Conservation (phyloP, 2,329 filamentous ascomycete species). For the Phoma sp. region DNA sequence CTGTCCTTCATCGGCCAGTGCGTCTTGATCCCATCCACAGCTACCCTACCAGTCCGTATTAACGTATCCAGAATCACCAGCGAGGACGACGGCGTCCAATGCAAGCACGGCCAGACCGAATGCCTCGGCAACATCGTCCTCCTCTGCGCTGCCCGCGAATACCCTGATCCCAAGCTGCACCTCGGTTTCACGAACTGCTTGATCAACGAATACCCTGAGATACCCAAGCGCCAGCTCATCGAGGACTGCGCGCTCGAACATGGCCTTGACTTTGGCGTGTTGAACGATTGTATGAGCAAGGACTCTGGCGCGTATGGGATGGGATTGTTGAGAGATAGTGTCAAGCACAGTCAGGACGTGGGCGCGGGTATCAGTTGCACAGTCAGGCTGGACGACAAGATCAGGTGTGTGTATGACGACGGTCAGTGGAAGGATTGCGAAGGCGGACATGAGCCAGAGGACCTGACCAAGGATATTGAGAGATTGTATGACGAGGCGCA, state of each 20-base stretch:
- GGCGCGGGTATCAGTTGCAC: constrained; percentile 57
- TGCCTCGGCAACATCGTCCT: constrained; percentile 95
- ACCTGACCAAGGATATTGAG: constrained; percentile 79
- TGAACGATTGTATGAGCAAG: constrained; percentile 81
- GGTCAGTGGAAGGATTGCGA: constrained; percentile 82
- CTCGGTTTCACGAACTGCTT: constrained; percentile 95
- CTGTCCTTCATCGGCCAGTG: constrained; percentile 88
- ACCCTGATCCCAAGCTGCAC: constrained; percentile 83
- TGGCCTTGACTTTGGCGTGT: constrained; percentile 77
- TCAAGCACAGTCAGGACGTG: constrained; percentile 63
- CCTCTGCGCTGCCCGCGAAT: constrained; percentile 83
- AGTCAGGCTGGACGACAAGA: constrained; percentile 71
- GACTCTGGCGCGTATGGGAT: constrained; percentile 76
- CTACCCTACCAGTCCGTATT: background rate
- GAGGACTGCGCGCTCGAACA: constrained; percentile 90
- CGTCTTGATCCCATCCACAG: constrained; percentile 29
- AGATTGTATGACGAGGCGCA: constrained; percentile 61
- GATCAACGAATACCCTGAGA: constrained; percentile 73
- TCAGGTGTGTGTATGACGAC: constrained; percentile 83
- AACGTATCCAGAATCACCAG: constrained; percentile 60
- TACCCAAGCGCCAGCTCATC: constrained; percentile 79
- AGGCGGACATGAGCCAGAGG: constrained; percentile 68
- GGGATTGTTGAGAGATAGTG: constrained; percentile 70
- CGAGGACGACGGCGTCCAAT: constrained; percentile 80
- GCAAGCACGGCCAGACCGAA: constrained; percentile 87